Base-by-base conservation (phyloP, 768 basidiomycete genomes). In the Kwoniella dendrophila region DNA sequence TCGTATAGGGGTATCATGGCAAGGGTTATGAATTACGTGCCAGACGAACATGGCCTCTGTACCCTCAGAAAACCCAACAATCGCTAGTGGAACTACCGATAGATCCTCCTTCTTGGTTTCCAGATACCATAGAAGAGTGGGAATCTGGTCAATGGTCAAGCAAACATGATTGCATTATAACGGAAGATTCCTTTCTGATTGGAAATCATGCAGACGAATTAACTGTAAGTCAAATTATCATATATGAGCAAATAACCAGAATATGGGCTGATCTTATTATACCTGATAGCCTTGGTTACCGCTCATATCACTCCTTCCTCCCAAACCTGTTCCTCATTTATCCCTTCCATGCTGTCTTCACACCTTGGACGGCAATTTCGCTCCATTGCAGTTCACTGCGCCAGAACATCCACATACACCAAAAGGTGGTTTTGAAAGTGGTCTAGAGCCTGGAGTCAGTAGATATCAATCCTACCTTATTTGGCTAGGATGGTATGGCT, bases 191-290 rank as follows among this genome's bases (percentile, higher is more conserved):
- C 2, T 98, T 96, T 80, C 79, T 98, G 59, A 89, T 98, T 51
- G 92, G 90, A 8, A 97, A 97, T 80, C 95, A 98, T 77, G 89
- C 94, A 0, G 95, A 98, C 80, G 95, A 98, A 70, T 82, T 98
- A 18, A 94, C 94, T 12, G 78, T 79, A 33, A 62, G 77, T 50
- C 24, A 5, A 22, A 26, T 16, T 44, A 10, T 33, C 26, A 38
- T 6, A 11, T n/a, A 16, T 44, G 41, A 43, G 18, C 12, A 43
- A 6, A 7, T 1, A 7, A 33, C 5, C 45, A 34, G 26, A 64
- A 29, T 16, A 27, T 47, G 12, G 32, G 34, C 62, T 60, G 53
- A 41, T 10, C 22, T 29, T 3, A 38, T 24, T 16, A 11, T 44
- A 29, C 12, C n/a, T 30, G 24, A 11, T 22, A 79, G 24, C 95